Evolutionary conservation across 2,329 filamentous ascomycete species (phyloP), one percentile per base, ranked within the genome.

Genomic region (Lizonia empirigonia): DNA sequence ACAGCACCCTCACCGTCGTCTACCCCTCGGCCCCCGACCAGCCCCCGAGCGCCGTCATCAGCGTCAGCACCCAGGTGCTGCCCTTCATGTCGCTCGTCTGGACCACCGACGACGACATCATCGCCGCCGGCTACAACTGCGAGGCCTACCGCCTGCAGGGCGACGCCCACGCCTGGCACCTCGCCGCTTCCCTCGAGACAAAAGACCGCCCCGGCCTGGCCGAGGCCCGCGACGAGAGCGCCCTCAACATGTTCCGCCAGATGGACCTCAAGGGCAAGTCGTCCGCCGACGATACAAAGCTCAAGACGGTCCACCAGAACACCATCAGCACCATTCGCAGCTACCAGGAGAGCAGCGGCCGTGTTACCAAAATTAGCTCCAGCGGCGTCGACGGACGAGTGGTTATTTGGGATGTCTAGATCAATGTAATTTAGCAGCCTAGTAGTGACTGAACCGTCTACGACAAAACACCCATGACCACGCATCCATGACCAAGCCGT

Each of bases 231-330:
- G 94, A 97, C 76, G 94, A 97, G 74, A 94, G 89, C 59, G 94
- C 94, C 19, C 79, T 97, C 73, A 96, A 97, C 76, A 96, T 97
- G 91, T 99, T 99, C 79, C 85, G 86, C 67, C 92, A 97, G 79
- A 97, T 99, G 94, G 94, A 99, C 75, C 82, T 99, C 60, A 96
- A 94, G 82, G 94, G 94, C 56, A 96, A 96, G 77, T 53, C 45
- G 27, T 79, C 82, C 48, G 90, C 90, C 70, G 91, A 96, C 67
- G 92, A 97, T 72, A 97, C 92, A 4, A 90, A 96, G 78, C 81
- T 99, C 63, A 94, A 91, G 78, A 97, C 94, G 9, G 85, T 94
- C 37, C 94, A 99, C 76, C 94, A 99, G 74, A 99, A 99, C 77
- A 96, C 92, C 20, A 90, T 99, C 70, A 91, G 85, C 68, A 96